Evolutionary conservation across 2,329 filamentous ascomycete species (phyloP).

Genomic region (Exophiala lecanii-corni): DNA sequence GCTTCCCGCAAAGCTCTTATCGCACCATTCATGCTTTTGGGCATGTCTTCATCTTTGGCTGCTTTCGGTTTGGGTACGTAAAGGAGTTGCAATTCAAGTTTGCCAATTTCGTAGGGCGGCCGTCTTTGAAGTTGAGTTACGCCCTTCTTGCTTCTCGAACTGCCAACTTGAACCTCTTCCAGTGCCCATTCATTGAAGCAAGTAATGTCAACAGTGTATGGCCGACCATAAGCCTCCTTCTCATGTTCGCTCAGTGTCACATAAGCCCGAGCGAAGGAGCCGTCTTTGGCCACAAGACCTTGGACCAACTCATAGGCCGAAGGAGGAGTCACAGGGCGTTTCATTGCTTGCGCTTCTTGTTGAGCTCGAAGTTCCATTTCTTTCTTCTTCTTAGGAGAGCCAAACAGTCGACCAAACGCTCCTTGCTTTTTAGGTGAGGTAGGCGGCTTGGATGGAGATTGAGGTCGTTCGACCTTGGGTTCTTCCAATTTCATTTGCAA

Average conservation of each 20-base stretch:
- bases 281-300: conserved; percentile 76
- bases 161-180: conserved; percentile 74
- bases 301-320: conserved; percentile 43
- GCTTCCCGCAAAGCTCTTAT: conserved; percentile 89
- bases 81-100: conserved; percentile 86
- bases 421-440: conserved; percentile 70
- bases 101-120: conserved; percentile 94
- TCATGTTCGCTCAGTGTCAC: conserved; percentile 93
- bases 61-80: conserved; percentile 92
- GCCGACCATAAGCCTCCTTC: conserved; percentile 77
- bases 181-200: conserved; percentile 99
- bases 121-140: conserved; percentile 66
- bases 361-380: conserved; percentile 81
- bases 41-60: conserved; percentile 88
- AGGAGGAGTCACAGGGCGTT: conserved; percentile 25
- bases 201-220: conserved; percentile 79
- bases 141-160: conserved; percentile 89
- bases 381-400: conserved; percentile 93
- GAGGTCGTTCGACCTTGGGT: conserved; percentile 54
- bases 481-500: conserved; percentile 92
- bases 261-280: conserved; percentile 90
- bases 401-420: conserved; percentile 86
- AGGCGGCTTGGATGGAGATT: conserved; percentile 34
- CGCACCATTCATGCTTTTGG: conserved; percentile 97
- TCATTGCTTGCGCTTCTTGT: conserved; percentile 71